Percentiles rank a stretch among this genome's conserved stretches.
These are phyloP conservation scores for Globisporangium orthogonon DNA, from an alignment of 352 stramenopile genomes.

Conservation along the genomic window DNA sequence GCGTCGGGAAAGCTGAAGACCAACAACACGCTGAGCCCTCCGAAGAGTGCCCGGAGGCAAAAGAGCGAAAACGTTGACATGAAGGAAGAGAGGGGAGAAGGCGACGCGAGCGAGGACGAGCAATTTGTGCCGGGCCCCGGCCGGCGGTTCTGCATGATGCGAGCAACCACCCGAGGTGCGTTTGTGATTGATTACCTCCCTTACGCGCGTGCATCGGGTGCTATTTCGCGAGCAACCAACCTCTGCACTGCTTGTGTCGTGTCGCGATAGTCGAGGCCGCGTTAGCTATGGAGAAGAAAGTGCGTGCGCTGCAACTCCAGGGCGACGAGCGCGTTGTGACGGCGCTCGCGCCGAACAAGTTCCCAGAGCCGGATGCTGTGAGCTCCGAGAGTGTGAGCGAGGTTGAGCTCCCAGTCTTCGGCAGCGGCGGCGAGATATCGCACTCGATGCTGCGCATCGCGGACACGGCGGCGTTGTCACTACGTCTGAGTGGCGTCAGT, in stretches of 20 bases:
- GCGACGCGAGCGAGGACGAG: conserved; percentile 1
- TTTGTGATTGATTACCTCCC: neutral
- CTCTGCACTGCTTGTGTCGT: neutral
- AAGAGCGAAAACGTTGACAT: neutral
- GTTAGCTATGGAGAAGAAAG: conserved; percentile 4
- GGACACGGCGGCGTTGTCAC: neutral
- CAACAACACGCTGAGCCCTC: neutral
- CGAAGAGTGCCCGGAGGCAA: neutral
- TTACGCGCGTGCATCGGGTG: neutral
- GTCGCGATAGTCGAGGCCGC: conserved; percentile 1
- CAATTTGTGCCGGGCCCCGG: conserved; percentile 4
- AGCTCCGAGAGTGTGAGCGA: neutral
- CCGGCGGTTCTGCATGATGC: conserved; percentile 28
- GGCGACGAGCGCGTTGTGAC: neutral
- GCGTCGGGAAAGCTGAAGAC: neutral
- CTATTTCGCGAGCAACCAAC: neutral
- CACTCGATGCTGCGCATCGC: conserved; percentile 16
- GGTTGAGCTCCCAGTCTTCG: conserved; percentile 4
- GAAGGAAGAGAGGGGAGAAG: neutral
- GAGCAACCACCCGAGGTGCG: conserved; percentile 23
- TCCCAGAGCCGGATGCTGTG: neutral
- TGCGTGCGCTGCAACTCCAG: neutral
- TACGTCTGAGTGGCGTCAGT: neutral
- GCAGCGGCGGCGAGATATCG: neutral
- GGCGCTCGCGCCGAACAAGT: conserved; percentile 11